Evolutionary conservation across 1,284 basidiomycete genomes (phyloP).

Genomic region (Chiua sp.): DNA sequence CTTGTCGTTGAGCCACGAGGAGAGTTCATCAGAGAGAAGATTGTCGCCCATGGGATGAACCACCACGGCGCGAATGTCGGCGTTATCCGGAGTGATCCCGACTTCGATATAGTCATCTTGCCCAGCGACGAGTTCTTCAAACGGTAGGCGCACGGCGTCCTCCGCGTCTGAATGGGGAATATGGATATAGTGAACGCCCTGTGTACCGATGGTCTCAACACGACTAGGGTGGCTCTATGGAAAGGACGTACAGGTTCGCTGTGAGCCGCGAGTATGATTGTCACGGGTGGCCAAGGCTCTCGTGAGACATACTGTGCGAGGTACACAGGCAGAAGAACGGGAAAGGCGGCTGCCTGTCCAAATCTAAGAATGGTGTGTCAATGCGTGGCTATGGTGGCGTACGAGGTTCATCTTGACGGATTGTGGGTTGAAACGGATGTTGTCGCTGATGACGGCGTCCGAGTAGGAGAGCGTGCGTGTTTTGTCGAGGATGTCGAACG

Average conservation of each 20-base stretch:
- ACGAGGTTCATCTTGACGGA: conserved; percentile 41
- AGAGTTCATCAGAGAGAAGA: conserved; percentile 25
- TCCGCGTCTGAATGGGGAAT: conserved; percentile 26
- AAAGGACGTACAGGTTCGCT: conserved; percentile 30
- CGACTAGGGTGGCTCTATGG: neutral
- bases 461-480: conserved; percentile 26
- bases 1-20: conserved; percentile 36
- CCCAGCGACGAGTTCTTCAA: conserved; percentile 31
- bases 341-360: conserved; percentile 45
- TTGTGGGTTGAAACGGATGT: conserved; percentile 38
- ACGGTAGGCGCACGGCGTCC: conserved; percentile 27
- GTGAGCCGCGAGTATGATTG: conserved; percentile 41
- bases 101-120: conserved; percentile 35
- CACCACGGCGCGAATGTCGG: conserved; percentile 23
- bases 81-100: conserved; percentile 21
- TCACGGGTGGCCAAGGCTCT: conserved; percentile 36
- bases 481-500: conserved; percentile 36
- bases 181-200: conserved; percentile 38
- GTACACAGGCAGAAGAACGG: conserved; percentile 49
- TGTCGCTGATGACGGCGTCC: conserved; percentile 32
- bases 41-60: conserved; percentile 21
- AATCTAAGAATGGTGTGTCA: conserved; percentile 6
- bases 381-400: conserved; percentile 10
- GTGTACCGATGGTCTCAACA: conserved; percentile 1
- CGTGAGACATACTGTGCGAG: conserved; percentile 38